phyloP scores from a whole-genome alignment of 768 basidiomycete genomes.

The Rhodotorula graminis region DNA sequence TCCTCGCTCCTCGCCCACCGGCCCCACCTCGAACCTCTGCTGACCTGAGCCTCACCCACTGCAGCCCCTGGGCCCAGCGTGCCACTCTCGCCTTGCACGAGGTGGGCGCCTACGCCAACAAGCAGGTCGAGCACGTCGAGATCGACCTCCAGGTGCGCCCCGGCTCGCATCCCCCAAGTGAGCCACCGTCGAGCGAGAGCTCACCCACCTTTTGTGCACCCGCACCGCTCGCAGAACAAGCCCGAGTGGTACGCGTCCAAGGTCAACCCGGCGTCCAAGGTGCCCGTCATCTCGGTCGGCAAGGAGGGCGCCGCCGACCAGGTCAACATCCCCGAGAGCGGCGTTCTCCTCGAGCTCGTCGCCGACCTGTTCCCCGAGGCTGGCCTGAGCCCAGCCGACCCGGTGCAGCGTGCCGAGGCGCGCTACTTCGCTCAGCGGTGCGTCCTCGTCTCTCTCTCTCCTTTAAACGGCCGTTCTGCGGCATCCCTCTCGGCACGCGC shows the following conservation, averaged over 20 bases:
- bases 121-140: slow-evolving; percentile 7
- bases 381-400: slow-evolving; percentile 3
- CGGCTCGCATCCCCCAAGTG: too few relatives aligned
- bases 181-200: too few relatives aligned
- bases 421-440: slow-evolving; percentile 24
- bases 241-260: slow-evolving; percentile 2
- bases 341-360: slow-evolving; percentile 28
- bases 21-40: not conserved
- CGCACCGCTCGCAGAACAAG: slow-evolving; percentile 2
- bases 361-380: slow-evolving; percentile 16
- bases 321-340: slow-evolving; percentile 21
- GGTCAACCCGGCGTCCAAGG: slow-evolving; percentile 29
- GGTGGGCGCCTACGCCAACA: slow-evolving; percentile 5
- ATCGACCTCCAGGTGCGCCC: slow-evolving; percentile 7
- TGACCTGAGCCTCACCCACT: not conserved
- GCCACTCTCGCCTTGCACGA: slow-evolving; percentile 18
- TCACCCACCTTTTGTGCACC: too few relatives aligned
- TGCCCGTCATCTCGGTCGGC: slow-evolving; percentile 30
- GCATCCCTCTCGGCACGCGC: too few relatives aligned
- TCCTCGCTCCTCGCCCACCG: not conserved
- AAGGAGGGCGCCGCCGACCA: not conserved
- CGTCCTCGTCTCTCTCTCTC: not conserved
- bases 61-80: slow-evolving; percentile 30
- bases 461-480: too few relatives aligned
- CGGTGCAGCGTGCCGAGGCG: slow-evolving; percentile 11